Conservation (phyloP, 1,284 basidiomycete genomes). For the Moesziomyces globuligerus region DNA sequence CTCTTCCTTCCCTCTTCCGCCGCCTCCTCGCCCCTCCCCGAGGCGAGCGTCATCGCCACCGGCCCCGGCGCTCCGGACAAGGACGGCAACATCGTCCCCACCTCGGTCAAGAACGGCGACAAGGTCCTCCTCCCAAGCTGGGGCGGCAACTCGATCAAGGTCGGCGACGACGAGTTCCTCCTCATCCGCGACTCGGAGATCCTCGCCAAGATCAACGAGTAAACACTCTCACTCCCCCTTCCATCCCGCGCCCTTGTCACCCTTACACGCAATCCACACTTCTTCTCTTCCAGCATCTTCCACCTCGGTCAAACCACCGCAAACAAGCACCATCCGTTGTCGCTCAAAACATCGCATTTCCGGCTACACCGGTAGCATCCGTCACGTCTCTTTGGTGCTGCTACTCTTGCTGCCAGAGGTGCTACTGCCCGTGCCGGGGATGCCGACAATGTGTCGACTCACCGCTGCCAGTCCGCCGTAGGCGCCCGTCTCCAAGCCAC, state of each 20-base stretch:
- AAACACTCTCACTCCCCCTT: conserved; percentile 59
- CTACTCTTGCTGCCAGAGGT: background rate
- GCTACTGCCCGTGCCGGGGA: conserved; percentile 4
- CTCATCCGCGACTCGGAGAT: conserved; percentile 96
- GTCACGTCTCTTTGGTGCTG: background rate
- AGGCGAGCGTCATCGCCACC: conserved; percentile 94
- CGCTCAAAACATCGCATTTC: background rate
- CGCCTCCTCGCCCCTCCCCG: conserved; percentile 84
- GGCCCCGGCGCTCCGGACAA: conserved; percentile 91
- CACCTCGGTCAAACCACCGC: too few species aligned
- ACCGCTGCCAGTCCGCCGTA: conserved; percentile 52
- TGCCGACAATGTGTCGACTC: conserved; percentile 45
- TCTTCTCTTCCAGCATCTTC: background rate
- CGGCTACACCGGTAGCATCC: background rate
- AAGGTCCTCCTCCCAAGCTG: conserved; percentile 92
- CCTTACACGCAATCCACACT: background rate
- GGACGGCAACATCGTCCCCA: conserved; percentile 81
- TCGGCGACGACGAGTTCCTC: conserved; percentile 96
- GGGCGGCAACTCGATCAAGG: conserved; percentile 95
- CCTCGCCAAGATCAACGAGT: conserved; percentile 95
- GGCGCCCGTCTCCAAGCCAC: conserved; percentile 54
- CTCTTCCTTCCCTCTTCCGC: conserved; percentile 92
- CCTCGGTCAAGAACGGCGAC: conserved; percentile 86
- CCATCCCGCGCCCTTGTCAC: background rate
- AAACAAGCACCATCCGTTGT: too few species aligned